Base-by-base conservation (phyloP, 345 rosid genomes). In the Firmiana major region DNA sequence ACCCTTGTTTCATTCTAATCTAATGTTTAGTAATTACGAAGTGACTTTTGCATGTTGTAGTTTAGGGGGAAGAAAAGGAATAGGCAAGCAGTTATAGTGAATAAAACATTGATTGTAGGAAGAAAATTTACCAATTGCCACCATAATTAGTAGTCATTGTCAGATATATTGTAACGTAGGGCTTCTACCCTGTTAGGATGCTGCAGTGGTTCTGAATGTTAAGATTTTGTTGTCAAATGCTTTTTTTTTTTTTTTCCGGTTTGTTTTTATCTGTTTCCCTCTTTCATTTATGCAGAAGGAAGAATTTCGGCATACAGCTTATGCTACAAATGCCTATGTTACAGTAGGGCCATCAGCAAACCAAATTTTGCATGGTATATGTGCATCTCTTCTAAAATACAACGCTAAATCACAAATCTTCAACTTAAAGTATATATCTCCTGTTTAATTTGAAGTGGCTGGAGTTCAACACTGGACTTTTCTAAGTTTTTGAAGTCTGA, bases 231-330 rank as follows among this genome's bases (percentile, higher is more conserved):
- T 72, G 64, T 64, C 58, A 43, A 46, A 76, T 53, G 59, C 34
- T 15, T 55, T 65, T 36, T 6, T 42, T 49, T 0, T 31, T 31
- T 22, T 38, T 57, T 64, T 71, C 69, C 43, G 3, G 43, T 67
- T 31, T 49, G 24, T 64, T 59, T 57, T 59, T 16, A 22, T 74
- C 38, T 43, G 0, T 59, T 42, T 62, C 9, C 11, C 1, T 19
- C 68, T 12, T 62, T 7, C 42, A 70, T 45, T 57, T 69, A 1
- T 84, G 87, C 75, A 93, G 99, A 89, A 87, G 83, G 98, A 95
- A 87, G 99, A 95, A 84, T 95, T 89, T 76, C 98, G 88, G 81
- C 99, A 95, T 89, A 91, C 98, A 74, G 89, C 99, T 72, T 93
- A 95, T 79, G 83, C 99, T 16, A 95, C 99, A 75, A 95, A 93